A percentile compares a stretch with the other conserved stretches of the same genome.
phyloP scores from a whole-genome alignment of 768 basidiomycete genomes.

The Rhodotorula babjevae region DNA sequence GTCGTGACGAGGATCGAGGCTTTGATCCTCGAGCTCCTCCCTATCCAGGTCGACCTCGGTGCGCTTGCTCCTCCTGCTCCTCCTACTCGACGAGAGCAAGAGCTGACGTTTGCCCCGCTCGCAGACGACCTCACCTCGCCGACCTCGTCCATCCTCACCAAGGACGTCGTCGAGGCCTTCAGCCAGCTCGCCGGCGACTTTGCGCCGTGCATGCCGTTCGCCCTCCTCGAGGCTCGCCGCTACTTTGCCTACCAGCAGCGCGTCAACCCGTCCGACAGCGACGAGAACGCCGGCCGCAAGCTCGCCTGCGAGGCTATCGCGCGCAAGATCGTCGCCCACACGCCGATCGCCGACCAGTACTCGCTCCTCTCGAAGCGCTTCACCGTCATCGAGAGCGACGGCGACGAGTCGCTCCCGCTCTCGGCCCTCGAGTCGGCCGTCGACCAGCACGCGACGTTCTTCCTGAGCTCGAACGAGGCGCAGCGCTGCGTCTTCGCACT shows the following conservation, averaged over 20 bases:
- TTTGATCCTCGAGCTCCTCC: constrained; percentile 38
- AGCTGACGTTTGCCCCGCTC: not conserved
- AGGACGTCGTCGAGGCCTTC: constrained; percentile 38
- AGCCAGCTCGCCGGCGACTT: constrained; percentile 39
- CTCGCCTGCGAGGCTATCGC: constrained; percentile 36
- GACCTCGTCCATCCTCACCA: constrained; percentile 37
- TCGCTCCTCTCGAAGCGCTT: constrained; percentile 31
- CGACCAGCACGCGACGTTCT: constrained; percentile 42
- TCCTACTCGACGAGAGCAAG: not conserved
- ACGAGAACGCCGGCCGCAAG: constrained; percentile 41
- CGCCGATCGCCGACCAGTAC: constrained; percentile 32
- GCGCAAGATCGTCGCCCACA: constrained; percentile 27
- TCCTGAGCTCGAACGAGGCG: constrained; percentile 40
- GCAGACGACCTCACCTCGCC: constrained; percentile 33
- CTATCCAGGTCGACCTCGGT: constrained; percentile 40
- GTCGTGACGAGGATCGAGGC: constrained; percentile 35
- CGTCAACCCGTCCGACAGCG: constrained; percentile 40
- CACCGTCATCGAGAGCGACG: constrained; percentile 39
- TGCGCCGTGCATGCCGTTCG: constrained; percentile 38
- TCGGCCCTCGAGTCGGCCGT: constrained; percentile 40
- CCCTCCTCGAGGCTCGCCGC: constrained; percentile 38
- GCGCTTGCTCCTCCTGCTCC: not conserved
- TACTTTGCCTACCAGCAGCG: constrained; percentile 29
- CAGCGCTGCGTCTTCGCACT: constrained; percentile 42
- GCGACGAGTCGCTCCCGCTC: constrained; percentile 38